Evolutionary conservation across 805 yeast genomes (phyloP).

Genomic region (Candida yuanshanica): DNA sequence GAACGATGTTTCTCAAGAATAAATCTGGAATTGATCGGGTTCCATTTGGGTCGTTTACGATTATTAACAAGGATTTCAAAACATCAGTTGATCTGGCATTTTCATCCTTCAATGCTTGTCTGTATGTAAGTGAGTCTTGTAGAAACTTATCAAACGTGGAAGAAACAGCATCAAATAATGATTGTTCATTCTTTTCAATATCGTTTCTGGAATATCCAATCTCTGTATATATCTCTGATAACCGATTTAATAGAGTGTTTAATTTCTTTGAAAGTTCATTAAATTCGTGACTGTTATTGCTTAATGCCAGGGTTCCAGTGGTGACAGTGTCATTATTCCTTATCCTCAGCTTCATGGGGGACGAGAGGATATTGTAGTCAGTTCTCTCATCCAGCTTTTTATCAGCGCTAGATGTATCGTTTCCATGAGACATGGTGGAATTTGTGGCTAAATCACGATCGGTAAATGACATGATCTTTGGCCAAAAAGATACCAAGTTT

Average conservation of each 20-base stretch:
- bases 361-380: constrained; percentile 19
- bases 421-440: not conserved
- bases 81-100: constrained; percentile 24
- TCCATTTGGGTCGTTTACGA: constrained; percentile 32
- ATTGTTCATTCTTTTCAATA: constrained; percentile 41
- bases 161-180: constrained; percentile 44
- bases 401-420: not conserved
- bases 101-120: constrained; percentile 24
- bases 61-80: constrained; percentile 26
- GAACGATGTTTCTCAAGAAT: constrained; percentile 33
- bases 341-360: constrained; percentile 20
- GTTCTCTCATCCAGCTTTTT: constrained; percentile 10
- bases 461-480: not conserved
- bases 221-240: constrained; percentile 42
- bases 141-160: constrained; percentile 41
- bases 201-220: constrained; percentile 53
- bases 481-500: too few relatives aligned
- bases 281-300: constrained; percentile 9
- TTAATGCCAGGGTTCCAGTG: not conserved
- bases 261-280: constrained; percentile 15
- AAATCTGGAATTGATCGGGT: constrained; percentile 35
- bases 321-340: not conserved
- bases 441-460: not conserved
- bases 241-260: constrained; percentile 26
- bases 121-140: constrained; percentile 31